Conservation (phyloP, 1,139 yeast species). For the Sugiyamaella castrensis region DNA sequence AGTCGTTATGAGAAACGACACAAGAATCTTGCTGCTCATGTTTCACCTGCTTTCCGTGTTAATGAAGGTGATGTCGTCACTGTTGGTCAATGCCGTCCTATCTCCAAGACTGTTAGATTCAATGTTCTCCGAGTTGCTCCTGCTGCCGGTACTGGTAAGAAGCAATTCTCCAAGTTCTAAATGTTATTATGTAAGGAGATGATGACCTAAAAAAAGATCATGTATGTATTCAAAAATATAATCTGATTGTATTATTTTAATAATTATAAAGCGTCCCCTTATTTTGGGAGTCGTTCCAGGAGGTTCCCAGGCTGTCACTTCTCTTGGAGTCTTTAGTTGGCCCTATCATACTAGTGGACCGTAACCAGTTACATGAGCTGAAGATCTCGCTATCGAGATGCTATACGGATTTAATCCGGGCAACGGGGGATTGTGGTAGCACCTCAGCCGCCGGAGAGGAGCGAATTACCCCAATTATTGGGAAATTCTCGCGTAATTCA, state of each 20-base stretch:
- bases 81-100: conserved; percentile 99
- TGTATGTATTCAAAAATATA: conserved; percentile 11
- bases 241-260: conserved; percentile 5
- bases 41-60: conserved; percentile 99
- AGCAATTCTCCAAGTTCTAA: conserved; percentile 97
- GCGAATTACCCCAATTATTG: too few species aligned
- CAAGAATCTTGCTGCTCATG: conserved; percentile 99
- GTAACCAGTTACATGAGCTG: too few species aligned
- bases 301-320: too few species aligned
- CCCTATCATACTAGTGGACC: too few species aligned
- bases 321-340: too few species aligned
- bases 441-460: too few species aligned
- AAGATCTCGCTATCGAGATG: too few species aligned
- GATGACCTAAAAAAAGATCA: conserved; percentile 8
- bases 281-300: too few species aligned
- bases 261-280: too few species aligned
- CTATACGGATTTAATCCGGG: too few species aligned
- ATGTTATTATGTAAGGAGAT: conserved; percentile 7
- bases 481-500: too few species aligned
- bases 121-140: conserved; percentile 96
- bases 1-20: conserved; percentile 99
- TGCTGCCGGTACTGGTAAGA: conserved; percentile 76
- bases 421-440: too few species aligned
- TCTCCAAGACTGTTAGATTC: conserved; percentile 99
- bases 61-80: conserved; percentile 98